Conservation (phyloP, 1,139 yeast species). For the Casaregolazyma suthepensis region DNA sequence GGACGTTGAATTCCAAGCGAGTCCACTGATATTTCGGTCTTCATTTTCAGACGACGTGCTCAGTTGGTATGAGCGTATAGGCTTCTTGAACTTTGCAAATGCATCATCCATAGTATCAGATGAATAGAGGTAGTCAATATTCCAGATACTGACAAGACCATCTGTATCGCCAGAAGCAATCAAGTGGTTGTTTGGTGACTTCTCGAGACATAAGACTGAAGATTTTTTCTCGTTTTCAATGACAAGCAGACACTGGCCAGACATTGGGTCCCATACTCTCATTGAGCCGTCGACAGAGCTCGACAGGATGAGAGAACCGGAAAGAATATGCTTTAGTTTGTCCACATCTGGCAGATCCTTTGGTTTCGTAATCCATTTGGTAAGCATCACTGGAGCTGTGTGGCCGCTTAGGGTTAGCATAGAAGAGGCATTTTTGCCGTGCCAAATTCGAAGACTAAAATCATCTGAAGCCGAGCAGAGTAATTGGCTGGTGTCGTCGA, state of each 20-base stretch:
- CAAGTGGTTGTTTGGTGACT: conserved; percentile 45
- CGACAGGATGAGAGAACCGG: conserved; percentile 31
- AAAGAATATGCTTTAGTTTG: conserved; percentile 12
- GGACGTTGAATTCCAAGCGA: conserved; percentile 25
- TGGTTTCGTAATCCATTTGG: conserved; percentile 27
- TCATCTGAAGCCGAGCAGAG: conserved; percentile 78
- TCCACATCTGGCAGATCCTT: conserved; percentile 1
- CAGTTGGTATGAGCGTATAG: conserved; percentile 15
- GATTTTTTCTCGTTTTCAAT: conserved; percentile 40
- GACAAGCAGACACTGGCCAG: conserved; percentile 38
- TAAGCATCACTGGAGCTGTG: conserved; percentile 27
- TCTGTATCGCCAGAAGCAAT: conserved; percentile 60
- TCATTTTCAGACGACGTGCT: conserved; percentile 1
- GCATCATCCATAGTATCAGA: conserved; percentile 4
- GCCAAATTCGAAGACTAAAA: conserved; percentile 64
- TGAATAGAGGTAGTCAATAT: conserved; percentile 25
- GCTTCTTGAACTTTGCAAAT: conserved; percentile 1
- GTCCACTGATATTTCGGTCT: conserved; percentile 16
- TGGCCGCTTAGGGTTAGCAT: conserved; percentile 27
- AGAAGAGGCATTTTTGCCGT: conserved; percentile 28
- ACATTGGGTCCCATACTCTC: conserved; percentile 58
- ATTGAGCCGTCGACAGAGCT: conserved; percentile 67
- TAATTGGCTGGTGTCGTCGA: conserved; percentile 46
- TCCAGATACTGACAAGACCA: conserved; percentile 55
- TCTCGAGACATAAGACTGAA: conserved; percentile 48